These are phyloP conservation scores for Penicillium italicum DNA, from an alignment of 2,329 filamentous ascomycete genomes.

Conservation along the genomic window DNA sequence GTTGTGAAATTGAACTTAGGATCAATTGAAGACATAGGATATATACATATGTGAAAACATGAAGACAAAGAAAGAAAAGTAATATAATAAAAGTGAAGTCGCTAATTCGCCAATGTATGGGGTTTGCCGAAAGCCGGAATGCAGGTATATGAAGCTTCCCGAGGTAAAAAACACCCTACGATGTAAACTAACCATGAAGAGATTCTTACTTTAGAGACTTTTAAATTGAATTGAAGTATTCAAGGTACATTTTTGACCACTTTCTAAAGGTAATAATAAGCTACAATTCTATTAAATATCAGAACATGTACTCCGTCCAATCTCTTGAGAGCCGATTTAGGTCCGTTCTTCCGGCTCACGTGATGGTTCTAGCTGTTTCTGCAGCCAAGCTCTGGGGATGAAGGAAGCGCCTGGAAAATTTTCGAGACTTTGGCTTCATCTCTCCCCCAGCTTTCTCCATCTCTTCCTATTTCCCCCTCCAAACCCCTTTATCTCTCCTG, in stretches of 20 bases:
- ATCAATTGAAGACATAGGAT: neutral
- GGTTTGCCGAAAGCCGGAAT: neutral
- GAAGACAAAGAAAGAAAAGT: neutral
- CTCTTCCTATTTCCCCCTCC: slow-evolving; percentile 26
- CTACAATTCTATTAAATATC: neutral
- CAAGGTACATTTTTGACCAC: neutral
- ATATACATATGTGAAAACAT: neutral
- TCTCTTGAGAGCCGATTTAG: neutral
- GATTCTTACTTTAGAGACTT: neutral
- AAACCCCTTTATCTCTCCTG: slow-evolving; percentile 34
- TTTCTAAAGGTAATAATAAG: neutral
- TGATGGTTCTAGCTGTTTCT: slow-evolving; percentile 44
- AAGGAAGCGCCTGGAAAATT: slow-evolving; percentile 31
- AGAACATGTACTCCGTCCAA: neutral
- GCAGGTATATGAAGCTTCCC: neutral
- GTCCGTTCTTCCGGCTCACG: slow-evolving; percentile 27
- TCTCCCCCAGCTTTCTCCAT: slow-evolving; percentile 29
- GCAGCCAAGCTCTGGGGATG: slow-evolving; percentile 43
- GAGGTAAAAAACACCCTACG: neutral
- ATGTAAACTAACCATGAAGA: no score
- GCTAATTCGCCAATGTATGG: neutral
- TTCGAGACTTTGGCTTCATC: slow-evolving; percentile 41
- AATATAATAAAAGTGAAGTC: neutral
- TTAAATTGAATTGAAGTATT: no score
- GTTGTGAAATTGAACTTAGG: neutral